Conservation (phyloP, 495 filamentous ascomycete genomes). For the Cercophora newfieldiana region DNA sequence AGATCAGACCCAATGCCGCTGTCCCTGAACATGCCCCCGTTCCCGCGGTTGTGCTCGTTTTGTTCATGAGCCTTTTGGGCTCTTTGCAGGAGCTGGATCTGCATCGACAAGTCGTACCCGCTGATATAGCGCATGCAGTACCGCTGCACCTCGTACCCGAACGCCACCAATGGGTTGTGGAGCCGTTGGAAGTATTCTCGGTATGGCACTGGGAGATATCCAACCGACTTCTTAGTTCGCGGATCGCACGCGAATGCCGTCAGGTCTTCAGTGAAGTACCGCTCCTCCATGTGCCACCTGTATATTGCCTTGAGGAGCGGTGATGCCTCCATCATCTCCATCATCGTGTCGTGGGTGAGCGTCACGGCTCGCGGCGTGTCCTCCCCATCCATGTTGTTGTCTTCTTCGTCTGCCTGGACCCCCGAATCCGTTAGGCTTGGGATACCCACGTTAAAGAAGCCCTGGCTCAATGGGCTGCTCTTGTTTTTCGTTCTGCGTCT, state of each 20-base stretch:
- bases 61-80: neutral
- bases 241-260: slow-evolving; percentile 14
- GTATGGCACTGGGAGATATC: neutral
- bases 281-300: slow-evolving; percentile 10
- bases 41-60: too few relatives aligned
- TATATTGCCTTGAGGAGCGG: neutral
- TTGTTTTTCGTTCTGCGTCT: neutral
- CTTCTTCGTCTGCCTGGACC: neutral
- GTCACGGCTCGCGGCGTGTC: slow-evolving; percentile 7
- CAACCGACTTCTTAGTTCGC: neutral
- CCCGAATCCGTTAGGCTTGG: slow-evolving; percentile 1
- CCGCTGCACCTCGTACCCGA: slow-evolving; percentile 19
- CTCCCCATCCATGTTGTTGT: neutral
- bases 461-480: neutral
- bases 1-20: slow-evolving; percentile 12
- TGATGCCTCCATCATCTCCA: neutral
- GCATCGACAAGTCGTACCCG: slow-evolving; percentile 16
- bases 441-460: neutral
- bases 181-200: slow-evolving; percentile 8
- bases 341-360: neutral
- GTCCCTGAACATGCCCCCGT: neutral
- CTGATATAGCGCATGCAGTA: slow-evolving; percentile 20
- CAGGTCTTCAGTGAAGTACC: slow-evolving; percentile 3
- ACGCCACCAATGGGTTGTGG: slow-evolving; percentile 14
- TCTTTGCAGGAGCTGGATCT: neutral